Evolutionary conservation across 2,329 filamentous ascomycete species (phyloP), one percentile per base, ranked within the genome.

Genomic region (Aspergillus sp.): DNA sequence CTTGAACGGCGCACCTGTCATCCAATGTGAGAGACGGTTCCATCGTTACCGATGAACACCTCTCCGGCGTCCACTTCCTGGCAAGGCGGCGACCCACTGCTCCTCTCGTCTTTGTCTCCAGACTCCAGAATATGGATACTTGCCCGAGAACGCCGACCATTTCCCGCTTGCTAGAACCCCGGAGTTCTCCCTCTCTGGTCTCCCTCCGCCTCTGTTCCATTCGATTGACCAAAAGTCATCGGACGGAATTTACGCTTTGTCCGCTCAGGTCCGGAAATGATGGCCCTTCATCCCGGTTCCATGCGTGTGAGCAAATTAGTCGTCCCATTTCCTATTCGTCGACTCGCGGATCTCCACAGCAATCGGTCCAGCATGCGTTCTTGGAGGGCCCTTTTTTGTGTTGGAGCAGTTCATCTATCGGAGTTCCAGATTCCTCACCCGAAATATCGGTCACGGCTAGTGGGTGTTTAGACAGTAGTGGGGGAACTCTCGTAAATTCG

Each of bases 401-500:
- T 35, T 31, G 27, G 39, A 31, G n/a, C 45, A 45, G 17, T 41
- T 44, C 45, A 44, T 35, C 24, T 31, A 47, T 27, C 49, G 48
- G 19, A 47, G 43, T 37, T 33, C 23, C 24, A 39, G 23, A 23
- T 19, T 12, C 37, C 37, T 37, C 45, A 27, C 48, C 50, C 51
- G 49, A 49, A 50, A 61, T 37, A 47, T 48, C 39, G 35, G 47
- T 31, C 24, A 12, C 41, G 41, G 39, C 49, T 48, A 55, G 33
- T 46, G 47, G 40, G 39, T 44, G 44, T 27, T 41, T 52, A 56
- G 49, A 21, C 57, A 56, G 40, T 35, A 40, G 51, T 31, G 27
- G 45, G 53, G 57, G 39, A 46, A 8, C 24, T 27, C 24, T 27
- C 7, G 2, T 27, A 7, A 17, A 40, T 58, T 47, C 51, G 43